Conservation (phyloP, 1,139 yeast genomes). For the Geotrichum europaeum region DNA sequence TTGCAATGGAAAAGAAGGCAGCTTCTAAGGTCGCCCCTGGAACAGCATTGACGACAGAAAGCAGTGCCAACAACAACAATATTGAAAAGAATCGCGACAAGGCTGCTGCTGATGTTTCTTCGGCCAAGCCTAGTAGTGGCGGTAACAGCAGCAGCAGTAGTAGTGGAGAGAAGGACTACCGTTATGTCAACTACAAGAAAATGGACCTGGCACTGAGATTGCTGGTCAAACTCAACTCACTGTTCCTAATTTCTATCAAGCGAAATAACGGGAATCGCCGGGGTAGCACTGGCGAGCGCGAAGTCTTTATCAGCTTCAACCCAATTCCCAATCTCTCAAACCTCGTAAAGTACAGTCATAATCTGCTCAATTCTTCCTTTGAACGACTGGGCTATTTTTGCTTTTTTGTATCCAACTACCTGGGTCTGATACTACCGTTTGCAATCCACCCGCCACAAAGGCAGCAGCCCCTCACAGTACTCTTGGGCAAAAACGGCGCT, state of each 20-base stretch:
- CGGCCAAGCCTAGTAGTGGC: not conserved
- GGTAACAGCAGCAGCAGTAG: not conserved
- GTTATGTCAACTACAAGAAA: not conserved
- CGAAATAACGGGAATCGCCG: not conserved
- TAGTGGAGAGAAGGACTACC: not conserved
- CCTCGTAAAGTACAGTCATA: conserved; percentile 29
- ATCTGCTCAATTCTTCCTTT: conserved; percentile 30
- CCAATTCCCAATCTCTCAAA: conserved; percentile 32
- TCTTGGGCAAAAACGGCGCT: not conserved
- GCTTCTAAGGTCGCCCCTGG: not conserved
- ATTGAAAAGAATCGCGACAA: not conserved
- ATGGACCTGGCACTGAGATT: not conserved
- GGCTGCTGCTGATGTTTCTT: not conserved
- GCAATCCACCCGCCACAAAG: conserved; percentile 30
- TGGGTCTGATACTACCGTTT: conserved; percentile 33
- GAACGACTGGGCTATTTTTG: conserved; percentile 33
- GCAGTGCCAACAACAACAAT: not conserved
- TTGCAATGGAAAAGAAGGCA: not conserved
- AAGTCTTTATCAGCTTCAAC: conserved; percentile 26
- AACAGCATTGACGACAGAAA: not conserved
- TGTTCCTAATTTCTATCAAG: not conserved
- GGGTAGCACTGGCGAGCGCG: conserved; percentile 10
- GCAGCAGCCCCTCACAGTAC: conserved; percentile 21
- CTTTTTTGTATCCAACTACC: conserved; percentile 31
- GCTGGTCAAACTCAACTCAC: not conserved